Evolutionary conservation across 495 filamentous ascomycete genomes (phyloP).

Genomic region (Penicillium verhagenii): DNA sequence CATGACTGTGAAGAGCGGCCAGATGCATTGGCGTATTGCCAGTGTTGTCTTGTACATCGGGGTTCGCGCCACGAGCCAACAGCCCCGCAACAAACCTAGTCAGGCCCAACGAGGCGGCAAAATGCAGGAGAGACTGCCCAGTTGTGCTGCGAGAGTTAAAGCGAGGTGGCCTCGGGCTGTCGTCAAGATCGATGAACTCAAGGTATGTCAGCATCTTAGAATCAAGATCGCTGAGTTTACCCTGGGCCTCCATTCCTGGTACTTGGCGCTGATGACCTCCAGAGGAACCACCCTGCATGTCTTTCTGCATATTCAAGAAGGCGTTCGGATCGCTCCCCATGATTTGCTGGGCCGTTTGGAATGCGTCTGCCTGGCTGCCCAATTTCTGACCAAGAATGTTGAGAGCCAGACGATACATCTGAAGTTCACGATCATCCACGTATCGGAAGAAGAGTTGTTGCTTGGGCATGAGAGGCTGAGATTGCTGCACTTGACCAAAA

Average conservation of each 20-base stretch:
- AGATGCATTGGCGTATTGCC: constrained; percentile 85
- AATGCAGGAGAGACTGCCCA: constrained; percentile 80
- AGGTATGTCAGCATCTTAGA: constrained; percentile 68
- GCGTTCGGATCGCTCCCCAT: constrained; percentile 48
- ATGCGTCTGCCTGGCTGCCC: constrained; percentile 49
- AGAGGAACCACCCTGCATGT: constrained; percentile 43
- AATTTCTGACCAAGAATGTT: constrained; percentile 49
- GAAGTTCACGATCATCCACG: constrained; percentile 72
- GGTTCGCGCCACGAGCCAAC: constrained; percentile 74
- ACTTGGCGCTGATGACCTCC: constrained; percentile 45
- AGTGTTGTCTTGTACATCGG: constrained; percentile 71
- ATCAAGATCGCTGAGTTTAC: constrained; percentile 60
- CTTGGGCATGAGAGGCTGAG: constrained; percentile 49
- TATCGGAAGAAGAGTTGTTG: constrained; percentile 71
- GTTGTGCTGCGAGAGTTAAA: constrained; percentile 62
- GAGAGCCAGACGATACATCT: constrained; percentile 53
- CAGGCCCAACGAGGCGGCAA: constrained; percentile 74
- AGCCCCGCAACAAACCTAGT: constrained; percentile 77
- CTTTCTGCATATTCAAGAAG: constrained; percentile 43
- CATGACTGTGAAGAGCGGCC: constrained; percentile 73
- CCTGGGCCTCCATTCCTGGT: constrained; percentile 42
- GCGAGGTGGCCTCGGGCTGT: constrained; percentile 62
- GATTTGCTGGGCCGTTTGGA: constrained; percentile 50
- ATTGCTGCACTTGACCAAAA: constrained; percentile 44
- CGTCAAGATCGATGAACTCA: constrained; percentile 74